A percentile compares a stretch with the other conserved stretches of the same genome.
These are phyloP conservation scores for Cryptococcus neoformans DNA, from an alignment of 1,284 basidiomycete genomes.

Conservation along the genomic window DNA sequence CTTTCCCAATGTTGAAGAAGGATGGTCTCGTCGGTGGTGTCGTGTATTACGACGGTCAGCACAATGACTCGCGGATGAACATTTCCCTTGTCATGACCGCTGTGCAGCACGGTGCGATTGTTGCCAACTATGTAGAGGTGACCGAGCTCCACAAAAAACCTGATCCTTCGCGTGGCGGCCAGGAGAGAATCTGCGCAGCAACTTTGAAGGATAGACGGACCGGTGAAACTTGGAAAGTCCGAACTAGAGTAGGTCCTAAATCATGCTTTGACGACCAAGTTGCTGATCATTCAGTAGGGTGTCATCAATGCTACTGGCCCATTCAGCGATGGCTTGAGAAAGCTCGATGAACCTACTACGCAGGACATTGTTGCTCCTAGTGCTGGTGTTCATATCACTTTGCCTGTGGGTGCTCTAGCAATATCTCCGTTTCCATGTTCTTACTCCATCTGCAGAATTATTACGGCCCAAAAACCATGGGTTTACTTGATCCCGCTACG, in stretches of 20 bases:
- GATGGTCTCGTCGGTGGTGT: slow-evolving; percentile 92
- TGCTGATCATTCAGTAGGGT: slow-evolving; percentile 54
- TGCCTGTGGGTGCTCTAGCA: slow-evolving; percentile 55
- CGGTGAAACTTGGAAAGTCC: slow-evolving; percentile 76
- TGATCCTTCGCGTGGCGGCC: slow-evolving; percentile 53
- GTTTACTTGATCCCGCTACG: slow-evolving; percentile 90
- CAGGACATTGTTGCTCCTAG: slow-evolving; percentile 89
- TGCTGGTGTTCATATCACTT: slow-evolving; percentile 91
- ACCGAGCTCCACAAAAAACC: slow-evolving; percentile 67
- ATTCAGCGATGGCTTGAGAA: slow-evolving; percentile 82
- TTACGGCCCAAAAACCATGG: slow-evolving; percentile 94
- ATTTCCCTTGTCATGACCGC: slow-evolving; percentile 91
- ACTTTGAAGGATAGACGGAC: slow-evolving; percentile 78
- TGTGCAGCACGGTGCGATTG: slow-evolving; percentile 84
- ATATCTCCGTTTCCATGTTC: slow-evolving; percentile 7
- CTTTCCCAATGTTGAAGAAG: slow-evolving; percentile 93
- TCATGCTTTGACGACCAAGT: not conserved
- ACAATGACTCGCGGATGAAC: slow-evolving; percentile 99
- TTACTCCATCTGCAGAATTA: slow-evolving; percentile 58
- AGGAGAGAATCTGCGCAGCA: slow-evolving; percentile 67
- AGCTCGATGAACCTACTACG: slow-evolving; percentile 77
- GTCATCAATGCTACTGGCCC: slow-evolving; percentile 97
- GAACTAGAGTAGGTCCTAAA: slow-evolving; percentile 62
- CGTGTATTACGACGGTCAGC: slow-evolving; percentile 98
- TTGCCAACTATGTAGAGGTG: slow-evolving; percentile 89